These are phyloP conservation scores for Globisporangium iwayamae DNA, from an alignment of 352 stramenopile species.

Conservation along the genomic window DNA sequence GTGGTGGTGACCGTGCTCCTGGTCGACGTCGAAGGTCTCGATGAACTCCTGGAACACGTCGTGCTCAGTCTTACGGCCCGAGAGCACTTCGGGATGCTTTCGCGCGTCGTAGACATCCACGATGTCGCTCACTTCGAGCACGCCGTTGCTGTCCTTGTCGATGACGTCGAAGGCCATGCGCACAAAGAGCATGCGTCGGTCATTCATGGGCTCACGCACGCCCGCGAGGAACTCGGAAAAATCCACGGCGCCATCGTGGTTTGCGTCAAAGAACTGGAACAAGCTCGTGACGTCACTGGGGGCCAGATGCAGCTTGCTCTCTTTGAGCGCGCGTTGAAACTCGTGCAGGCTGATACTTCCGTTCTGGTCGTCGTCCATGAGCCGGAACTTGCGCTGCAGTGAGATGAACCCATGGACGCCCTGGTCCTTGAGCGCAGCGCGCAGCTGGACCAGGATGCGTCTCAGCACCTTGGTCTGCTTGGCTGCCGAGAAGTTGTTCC, in stretches of 20 bases:
- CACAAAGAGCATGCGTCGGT: conserved; percentile 71
- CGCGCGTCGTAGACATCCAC: conserved; percentile 78
- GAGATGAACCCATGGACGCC: conserved; percentile 71
- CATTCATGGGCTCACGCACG: conserved; percentile 80
- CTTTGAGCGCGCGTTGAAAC: conserved; percentile 71
- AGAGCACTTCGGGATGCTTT: conserved; percentile 81
- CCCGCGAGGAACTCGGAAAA: conserved; percentile 84
- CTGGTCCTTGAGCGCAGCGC: conserved; percentile 53
- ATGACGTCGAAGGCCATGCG: conserved; percentile 86
- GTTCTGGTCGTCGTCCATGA: conserved; percentile 74
- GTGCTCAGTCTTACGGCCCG: conserved; percentile 68
- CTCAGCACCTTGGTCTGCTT: conserved; percentile 65
- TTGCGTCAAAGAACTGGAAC: conserved; percentile 85
- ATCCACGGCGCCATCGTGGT: conserved; percentile 80
- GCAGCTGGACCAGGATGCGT: conserved; percentile 48
- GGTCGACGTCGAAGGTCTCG: conserved; percentile 71
- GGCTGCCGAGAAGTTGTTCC: conserved; percentile 21
- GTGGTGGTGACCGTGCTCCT: conserved; percentile 15
- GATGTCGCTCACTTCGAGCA: conserved; percentile 70
- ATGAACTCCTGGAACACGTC: conserved; percentile 83
- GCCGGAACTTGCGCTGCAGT: conserved; percentile 68
- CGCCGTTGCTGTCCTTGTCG: conserved; percentile 72
- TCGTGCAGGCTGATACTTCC: conserved; percentile 63
- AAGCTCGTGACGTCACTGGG: conserved; percentile 51
- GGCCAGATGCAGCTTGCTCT: conserved; percentile 48